Conservation (phyloP, 2,329 filamentous ascomycete species). For the Aspergillus phoenicis region DNA sequence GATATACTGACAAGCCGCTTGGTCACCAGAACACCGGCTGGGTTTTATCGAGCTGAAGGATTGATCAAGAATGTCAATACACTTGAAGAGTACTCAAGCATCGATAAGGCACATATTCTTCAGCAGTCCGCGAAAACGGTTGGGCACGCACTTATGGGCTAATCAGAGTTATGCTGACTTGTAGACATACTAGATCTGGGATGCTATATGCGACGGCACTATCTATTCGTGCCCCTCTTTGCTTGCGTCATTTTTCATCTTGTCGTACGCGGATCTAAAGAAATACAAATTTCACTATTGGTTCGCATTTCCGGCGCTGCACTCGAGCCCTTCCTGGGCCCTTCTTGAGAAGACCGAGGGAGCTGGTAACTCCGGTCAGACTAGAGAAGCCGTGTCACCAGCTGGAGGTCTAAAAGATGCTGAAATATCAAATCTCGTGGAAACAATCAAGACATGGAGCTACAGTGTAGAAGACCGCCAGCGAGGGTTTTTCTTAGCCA, state of each 20-base stretch:
- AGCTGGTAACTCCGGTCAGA: constrained; percentile 23
- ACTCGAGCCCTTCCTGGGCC: constrained; percentile 84
- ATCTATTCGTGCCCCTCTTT: constrained; percentile 95
- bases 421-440: constrained; percentile 79
- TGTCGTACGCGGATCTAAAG: constrained; percentile 94
- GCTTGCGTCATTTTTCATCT: constrained; percentile 81
- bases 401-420: constrained; percentile 56
- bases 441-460: constrained; percentile 83
- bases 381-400: constrained; percentile 8
- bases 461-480: constrained; percentile 80
- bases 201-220: constrained; percentile 92
- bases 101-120: constrained; percentile 77
- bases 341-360: constrained; percentile 44
- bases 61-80: constrained; percentile 97
- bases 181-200: constrained; percentile 76
- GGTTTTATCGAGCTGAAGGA: constrained; percentile 81
- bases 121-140: constrained; percentile 78
- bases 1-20: constrained; percentile 6
- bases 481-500: constrained; percentile 94
- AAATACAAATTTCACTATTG: constrained; percentile 98
- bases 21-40: constrained; percentile 62
- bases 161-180: constrained; percentile 15
- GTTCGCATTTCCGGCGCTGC: constrained; percentile 92
- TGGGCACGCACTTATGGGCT: constrained; percentile 28
- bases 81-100: constrained; percentile 84